Conservation (phyloP, 306 rosid genomes). For the Vicia faba region DNA sequence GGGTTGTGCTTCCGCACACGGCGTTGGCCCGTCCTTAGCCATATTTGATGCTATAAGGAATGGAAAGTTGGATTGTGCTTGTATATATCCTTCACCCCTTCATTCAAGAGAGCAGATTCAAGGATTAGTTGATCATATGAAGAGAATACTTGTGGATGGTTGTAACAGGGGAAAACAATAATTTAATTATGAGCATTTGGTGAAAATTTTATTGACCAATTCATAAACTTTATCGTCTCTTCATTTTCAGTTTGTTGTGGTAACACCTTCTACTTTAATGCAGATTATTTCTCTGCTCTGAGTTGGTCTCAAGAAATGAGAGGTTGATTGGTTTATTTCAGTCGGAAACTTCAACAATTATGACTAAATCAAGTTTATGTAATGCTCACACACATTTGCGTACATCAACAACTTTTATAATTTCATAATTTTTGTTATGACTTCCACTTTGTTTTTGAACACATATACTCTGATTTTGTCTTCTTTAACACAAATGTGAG, state of each 20-base stretch:
- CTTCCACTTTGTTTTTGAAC: conserved; percentile 4
- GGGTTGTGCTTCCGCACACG: conserved; percentile 81
- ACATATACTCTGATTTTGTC: not conserved
- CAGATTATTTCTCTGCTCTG: conserved; percentile 6
- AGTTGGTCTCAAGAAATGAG: conserved; percentile 7
- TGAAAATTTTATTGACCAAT: conserved; percentile 5
- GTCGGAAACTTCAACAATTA: not conserved
- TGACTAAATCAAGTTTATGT: not conserved
- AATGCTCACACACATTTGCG: conserved; percentile 8
- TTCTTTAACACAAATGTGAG: not conserved
- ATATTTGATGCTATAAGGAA: conserved; percentile 65
- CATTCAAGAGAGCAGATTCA: conserved; percentile 84
- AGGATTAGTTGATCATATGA: conserved; percentile 64
- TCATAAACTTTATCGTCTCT: conserved; percentile 9
- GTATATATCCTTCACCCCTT: conserved; percentile 79
- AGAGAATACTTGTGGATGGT: conserved; percentile 60
- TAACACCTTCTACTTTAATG: not conserved
- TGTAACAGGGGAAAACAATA: conserved; percentile 38
- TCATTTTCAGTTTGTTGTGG: conserved; percentile 23
- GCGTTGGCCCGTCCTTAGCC: conserved; percentile 89
- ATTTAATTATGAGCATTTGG: conserved; percentile 9
- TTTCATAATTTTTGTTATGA: not conserved
- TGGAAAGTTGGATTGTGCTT: conserved; percentile 69
- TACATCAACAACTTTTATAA: not conserved
- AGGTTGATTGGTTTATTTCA: conserved; percentile 27